Evolutionary conservation across 1,284 basidiomycete species (phyloP), one percentile per base, ranked within the genome.

Genomic region (Cerioporus squamosus): DNA sequence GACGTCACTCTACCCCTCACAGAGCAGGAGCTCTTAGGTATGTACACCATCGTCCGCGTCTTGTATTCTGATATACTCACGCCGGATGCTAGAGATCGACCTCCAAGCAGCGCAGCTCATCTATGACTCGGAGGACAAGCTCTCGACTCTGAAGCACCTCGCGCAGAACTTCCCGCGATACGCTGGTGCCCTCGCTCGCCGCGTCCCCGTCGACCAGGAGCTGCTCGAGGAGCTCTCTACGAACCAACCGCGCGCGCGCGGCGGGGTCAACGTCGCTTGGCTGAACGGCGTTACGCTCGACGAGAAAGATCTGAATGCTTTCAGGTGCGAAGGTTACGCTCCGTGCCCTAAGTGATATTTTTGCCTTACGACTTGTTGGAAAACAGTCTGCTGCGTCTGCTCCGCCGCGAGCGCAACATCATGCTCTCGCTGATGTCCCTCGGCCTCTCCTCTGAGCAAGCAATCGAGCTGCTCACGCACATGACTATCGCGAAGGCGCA

Each of bases 111-210:
- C 87, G 3, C 88, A 94, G 54, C 82, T 95, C 43, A 82, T 97
- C 56, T 79, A 82, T 44, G 77, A 80, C 54, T 87, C 89, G 6
- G 59, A 75, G 0, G 62, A 59, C 45, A 59, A 60, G 46, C 76
- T 96, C 2, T 62, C 72, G 1, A 81, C 89, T 0, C 80, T 97
- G 33, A 83, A 80, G 43, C 79, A 85, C n/a, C 81, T 97, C 29
- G 82, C 91, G 0, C 91, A 95, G 70, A 88, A 95, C 73, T 95
- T 97, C 74, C 95, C 95, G 0, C 90, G 86, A 71, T 95, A 95
- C 68, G 87, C 88, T 0, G 80, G 87, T 1, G 77, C 86, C 6
- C 76, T 96, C 43, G 81, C 90, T 2, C 82, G 91, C 31, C 85
- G 88, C 58, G 83, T 94, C 51, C 63, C 74, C 2, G 74, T 86